A percentile compares a stretch with the other conserved stretches of the same genome.
phyloP scores from a whole-genome alignment of 2,329 filamentous ascomycete species.

The Emmonsia crescens region DNA sequence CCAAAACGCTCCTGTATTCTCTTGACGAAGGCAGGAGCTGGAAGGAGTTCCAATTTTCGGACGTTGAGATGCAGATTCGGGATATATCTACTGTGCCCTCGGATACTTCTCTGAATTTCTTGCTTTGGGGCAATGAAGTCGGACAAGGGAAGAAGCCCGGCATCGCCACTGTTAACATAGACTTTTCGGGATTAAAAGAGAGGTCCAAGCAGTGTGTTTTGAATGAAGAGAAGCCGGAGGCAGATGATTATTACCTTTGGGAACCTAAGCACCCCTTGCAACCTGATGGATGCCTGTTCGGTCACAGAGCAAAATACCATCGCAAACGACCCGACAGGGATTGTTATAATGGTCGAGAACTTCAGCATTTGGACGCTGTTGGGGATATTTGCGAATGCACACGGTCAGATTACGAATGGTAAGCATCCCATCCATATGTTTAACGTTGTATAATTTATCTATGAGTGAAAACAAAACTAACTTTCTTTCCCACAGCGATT shows the following conservation, averaged over 20 bases:
- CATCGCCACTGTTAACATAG: constrained; percentile 67
- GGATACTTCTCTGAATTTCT: constrained; percentile 80
- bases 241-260: constrained; percentile 73
- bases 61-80: constrained; percentile 58
- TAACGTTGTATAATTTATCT: not conserved
- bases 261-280: constrained; percentile 71
- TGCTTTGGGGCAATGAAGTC: constrained; percentile 67
- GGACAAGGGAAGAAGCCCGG: constrained; percentile 33
- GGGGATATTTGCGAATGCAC: constrained; percentile 70
- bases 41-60: constrained; percentile 62
- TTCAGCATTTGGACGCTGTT: constrained; percentile 61
- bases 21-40: constrained; percentile 72
- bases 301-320: constrained; percentile 78
- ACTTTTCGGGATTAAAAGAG: constrained; percentile 73
- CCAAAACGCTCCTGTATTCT: constrained; percentile 62
- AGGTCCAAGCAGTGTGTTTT: constrained; percentile 53
- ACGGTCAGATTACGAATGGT: constrained; percentile 87
- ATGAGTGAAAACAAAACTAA: not conserved
- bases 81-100: constrained; percentile 83
- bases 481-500: constrained; percentile 51
- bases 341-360: constrained; percentile 71
- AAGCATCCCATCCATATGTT: constrained; percentile 25
- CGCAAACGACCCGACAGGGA: constrained; percentile 70
- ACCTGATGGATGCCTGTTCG: constrained; percentile 76
- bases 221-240: constrained; percentile 49